Evolutionary conservation across 768 basidiomycete species (phyloP).

Genomic region (Boletus reticulatus): DNA sequence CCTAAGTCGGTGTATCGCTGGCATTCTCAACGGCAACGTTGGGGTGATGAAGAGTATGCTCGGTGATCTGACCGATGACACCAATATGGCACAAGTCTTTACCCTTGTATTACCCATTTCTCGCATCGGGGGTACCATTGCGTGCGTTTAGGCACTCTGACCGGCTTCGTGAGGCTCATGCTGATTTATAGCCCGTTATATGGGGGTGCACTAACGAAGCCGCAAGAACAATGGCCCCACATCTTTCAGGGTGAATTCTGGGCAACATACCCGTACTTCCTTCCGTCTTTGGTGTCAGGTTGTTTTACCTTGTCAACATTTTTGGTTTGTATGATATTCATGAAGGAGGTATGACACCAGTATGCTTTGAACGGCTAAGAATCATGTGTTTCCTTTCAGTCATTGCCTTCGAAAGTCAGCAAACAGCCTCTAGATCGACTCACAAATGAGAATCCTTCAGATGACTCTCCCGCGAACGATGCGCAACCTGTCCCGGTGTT

Average conservation of each 20-base stretch:
- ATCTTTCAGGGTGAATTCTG: constrained; percentile 38
- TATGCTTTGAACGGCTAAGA: neutral
- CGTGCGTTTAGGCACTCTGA: neutral
- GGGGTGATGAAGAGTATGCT: constrained; percentile 70
- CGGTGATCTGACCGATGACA: constrained; percentile 53
- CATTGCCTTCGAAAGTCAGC: constrained; percentile 19
- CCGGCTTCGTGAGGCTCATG: neutral
- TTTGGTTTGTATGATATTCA: constrained; percentile 13
- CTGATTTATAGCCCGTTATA: constrained; percentile 39
- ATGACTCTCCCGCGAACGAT: neutral
- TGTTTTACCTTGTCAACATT: constrained; percentile 6
- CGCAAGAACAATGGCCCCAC: constrained; percentile 51
- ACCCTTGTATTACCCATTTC: constrained; percentile 9
- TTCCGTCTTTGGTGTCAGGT: constrained; percentile 10
- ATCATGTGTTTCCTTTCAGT: constrained; percentile 11
- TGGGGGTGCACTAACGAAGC: constrained; percentile 54
- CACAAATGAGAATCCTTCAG: neutral
- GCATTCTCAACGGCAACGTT: constrained; percentile 39
- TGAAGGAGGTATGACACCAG: constrained; percentile 30
- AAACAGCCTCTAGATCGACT: neutral
- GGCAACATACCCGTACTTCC: neutral
- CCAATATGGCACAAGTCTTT: constrained; percentile 36
- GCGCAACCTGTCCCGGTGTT: constrained; percentile 31
- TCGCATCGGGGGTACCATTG: neutral
- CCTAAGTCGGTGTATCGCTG: constrained; percentile 34